These are phyloP conservation scores for Phytophthora meadii DNA, from an alignment of 352 stramenopile genomes.

Conservation along the genomic window DNA sequence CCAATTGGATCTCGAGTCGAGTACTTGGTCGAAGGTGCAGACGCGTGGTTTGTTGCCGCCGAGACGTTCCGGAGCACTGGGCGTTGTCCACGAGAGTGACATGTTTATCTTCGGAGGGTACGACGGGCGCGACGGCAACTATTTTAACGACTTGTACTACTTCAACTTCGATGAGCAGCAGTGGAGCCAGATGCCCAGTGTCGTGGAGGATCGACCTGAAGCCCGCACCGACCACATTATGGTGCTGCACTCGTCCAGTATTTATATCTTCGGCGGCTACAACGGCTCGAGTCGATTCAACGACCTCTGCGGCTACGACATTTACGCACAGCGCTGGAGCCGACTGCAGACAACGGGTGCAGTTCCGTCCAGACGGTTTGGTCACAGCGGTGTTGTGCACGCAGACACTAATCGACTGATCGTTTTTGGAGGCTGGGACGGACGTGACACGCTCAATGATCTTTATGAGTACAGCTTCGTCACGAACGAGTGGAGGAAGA, in stretches of 20 bases:
- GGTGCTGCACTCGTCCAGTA: constrained; percentile 77
- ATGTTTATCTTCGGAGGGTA: constrained; percentile 94
- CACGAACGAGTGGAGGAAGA: constrained; percentile 71
- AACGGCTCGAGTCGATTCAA: constrained; percentile 86
- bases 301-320: constrained; percentile 81
- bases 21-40: constrained; percentile 79
- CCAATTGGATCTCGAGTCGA: constrained; percentile 74
- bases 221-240: constrained; percentile 90
- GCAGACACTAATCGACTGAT: constrained; percentile 71
- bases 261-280: constrained; percentile 92
- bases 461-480: constrained; percentile 82
- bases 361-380: constrained; percentile 77
- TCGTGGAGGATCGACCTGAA: constrained; percentile 65
- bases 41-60: constrained; percentile 69
- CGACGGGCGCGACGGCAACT: constrained; percentile 89
- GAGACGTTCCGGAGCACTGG: constrained; percentile 78
- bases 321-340: constrained; percentile 62
- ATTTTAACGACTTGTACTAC: constrained; percentile 90
- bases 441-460: constrained; percentile 86
- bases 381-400: constrained; percentile 86
- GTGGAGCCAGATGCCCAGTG: constrained; percentile 84
- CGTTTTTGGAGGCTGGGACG: constrained; percentile 89
- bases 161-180: constrained; percentile 85
- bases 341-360: constrained; percentile 53
- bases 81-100: constrained; percentile 78